Percentiles rank a stretch among this genome's conserved stretches.
phyloP scores from a whole-genome alignment of 1,139 yeast species.

The Zygosaccharomyces sapae region DNA sequence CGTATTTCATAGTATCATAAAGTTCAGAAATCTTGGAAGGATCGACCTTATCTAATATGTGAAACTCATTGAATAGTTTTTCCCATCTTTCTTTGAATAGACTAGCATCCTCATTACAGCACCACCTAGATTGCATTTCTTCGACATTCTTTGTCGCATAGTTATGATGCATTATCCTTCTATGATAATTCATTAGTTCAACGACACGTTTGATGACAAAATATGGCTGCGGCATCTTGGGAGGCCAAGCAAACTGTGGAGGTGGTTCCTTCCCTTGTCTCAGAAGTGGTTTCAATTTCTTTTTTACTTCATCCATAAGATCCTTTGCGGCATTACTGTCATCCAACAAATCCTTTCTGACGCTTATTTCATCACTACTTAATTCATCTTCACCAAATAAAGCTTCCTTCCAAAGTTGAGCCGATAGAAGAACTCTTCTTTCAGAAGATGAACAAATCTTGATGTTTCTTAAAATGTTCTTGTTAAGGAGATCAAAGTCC shows the following conservation, averaged over 20 bases:
- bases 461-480: constrained; percentile 73
- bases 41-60: constrained; percentile 91
- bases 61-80: constrained; percentile 87
- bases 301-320: constrained; percentile 94
- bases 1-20: constrained; percentile 97
- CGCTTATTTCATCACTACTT: constrained; percentile 74
- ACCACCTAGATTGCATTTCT: constrained; percentile 78
- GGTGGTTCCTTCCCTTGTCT: constrained; percentile 98
- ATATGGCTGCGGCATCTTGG: constrained; percentile 96
- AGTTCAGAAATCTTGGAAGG: constrained; percentile 95
- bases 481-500: constrained; percentile 79
- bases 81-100: constrained; percentile 97
- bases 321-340: constrained; percentile 98
- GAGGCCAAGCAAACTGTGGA: constrained; percentile 99
- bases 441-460: constrained; percentile 89
- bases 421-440: constrained; percentile 88
- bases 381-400: constrained; percentile 69
- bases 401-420: constrained; percentile 81
- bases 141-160: constrained; percentile 64
- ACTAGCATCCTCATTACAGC: constrained; percentile 92
- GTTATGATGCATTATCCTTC: constrained; percentile 77
- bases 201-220: constrained; percentile 90
- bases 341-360: constrained; percentile 86
- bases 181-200: constrained; percentile 91
- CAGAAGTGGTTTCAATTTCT: constrained; percentile 87